These are phyloP conservation scores for Umbellularia californica DNA, from an alignment of 164 flowering plant species.

Conservation along the genomic window DNA sequence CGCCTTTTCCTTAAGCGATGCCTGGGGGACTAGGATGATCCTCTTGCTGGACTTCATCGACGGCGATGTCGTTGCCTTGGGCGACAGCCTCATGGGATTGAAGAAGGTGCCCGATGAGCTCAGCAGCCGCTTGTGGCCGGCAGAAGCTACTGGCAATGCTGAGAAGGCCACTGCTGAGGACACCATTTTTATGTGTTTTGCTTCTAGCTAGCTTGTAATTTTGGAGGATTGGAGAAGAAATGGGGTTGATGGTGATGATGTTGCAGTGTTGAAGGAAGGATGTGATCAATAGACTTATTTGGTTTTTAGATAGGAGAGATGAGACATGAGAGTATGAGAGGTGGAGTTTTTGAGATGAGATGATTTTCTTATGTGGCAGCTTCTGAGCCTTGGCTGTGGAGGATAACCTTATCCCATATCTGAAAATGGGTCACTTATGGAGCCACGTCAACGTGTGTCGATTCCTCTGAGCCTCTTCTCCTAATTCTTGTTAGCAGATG, in stretches of 20 bases:
- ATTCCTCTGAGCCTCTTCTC: no score
- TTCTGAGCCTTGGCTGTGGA: neutral
- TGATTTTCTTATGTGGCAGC: neutral
- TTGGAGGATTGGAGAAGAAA: neutral
- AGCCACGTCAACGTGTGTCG: neutral
- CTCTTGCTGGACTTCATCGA: neutral
- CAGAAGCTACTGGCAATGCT: neutral
- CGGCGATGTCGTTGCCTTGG: neutral
- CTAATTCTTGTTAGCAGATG: no score
- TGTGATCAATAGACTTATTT: neutral
- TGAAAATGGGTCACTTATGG: neutral
- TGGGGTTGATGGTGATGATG: neutral
- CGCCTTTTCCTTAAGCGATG: slow-evolving; percentile 38
- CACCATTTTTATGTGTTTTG: neutral
- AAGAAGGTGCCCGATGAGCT: neutral
- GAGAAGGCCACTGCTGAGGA: neutral
- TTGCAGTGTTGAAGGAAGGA: neutral
- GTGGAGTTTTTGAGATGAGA: neutral
- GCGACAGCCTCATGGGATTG: neutral
- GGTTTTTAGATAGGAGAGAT: neutral
- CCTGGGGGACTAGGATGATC: neutral
- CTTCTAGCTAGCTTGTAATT: no score
- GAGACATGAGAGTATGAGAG: neutral
- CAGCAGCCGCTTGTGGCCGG: neutral
- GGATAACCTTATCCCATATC: neutral